Base-by-base conservation (phyloP, 768 basidiomycete species). In the Collybiopsis luxurians region DNA sequence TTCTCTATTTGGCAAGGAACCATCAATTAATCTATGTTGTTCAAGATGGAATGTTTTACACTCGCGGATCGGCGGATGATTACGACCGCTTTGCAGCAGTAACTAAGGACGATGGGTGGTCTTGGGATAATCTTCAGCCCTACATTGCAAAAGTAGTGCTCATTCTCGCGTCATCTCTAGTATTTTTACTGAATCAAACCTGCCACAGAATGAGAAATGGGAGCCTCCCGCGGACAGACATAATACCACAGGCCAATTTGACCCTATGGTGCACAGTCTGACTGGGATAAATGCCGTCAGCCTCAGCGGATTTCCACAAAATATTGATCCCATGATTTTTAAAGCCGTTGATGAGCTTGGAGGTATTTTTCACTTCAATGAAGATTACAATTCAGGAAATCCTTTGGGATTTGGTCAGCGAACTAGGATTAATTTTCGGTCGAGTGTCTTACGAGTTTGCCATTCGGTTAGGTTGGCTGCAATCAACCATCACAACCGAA, bases 11-110 rank as follows among this genome's bases (percentile, higher is more conserved):
- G 24, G 2, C 27, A 6, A 9, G 26, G 21, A 21, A 17, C 13
- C 17, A 0, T n/a, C n/a, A n/a, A n/a, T n/a, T n/a, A 21, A 12
- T 36, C 7, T 4, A 17, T n/a, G 31, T 58, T 46, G 27, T 50
- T 11, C 23, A 26, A 69, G 67, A 69, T 53, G 59, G 57, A 13
- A 67, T 69, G 66, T 57, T 64, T 1, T 75, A 71, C 45, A 71
- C 72, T 11, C 69, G 72, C 6, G 73, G 73, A 26, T 65, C 71
- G 1, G 49, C 60, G 19, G 70, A 71, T 4, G 73, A 74, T 47
- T 73, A 63, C 44, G 66, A 75, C 58, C 64, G 68, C 4, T 73
- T 63, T 57, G 73, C 72, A 15, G 55, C 27, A 0, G 36, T 72
- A 9, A 67, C 69, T 34, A 62, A 64, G 3, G 71, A 72, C 40